A percentile compares a stretch with the other conserved stretches of the same genome.
These are phyloP conservation scores for Centaurea solstitialis DNA, from an alignment of 129 eudicot species.

Conservation along the genomic window DNA sequence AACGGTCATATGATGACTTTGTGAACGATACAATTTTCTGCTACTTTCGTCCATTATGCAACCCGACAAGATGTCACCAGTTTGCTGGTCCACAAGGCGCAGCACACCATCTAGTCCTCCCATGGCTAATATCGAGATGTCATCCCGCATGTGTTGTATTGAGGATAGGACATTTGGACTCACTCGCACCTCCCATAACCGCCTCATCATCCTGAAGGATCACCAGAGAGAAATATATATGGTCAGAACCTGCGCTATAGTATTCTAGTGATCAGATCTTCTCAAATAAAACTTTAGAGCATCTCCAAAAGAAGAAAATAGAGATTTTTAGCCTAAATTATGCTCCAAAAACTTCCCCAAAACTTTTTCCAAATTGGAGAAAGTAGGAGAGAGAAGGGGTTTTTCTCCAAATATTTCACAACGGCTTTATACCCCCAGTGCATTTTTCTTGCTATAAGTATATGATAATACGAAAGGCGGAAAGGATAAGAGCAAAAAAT, in stretches of 20 bases:
- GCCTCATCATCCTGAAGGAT: slow-evolving; percentile 53
- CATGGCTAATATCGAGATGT: slow-evolving; percentile 51
- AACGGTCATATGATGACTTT: slow-evolving; percentile 21
- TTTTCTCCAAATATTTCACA: no score
- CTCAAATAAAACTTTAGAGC: no score
- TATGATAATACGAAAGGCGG: no score
- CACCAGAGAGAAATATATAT: neutral
- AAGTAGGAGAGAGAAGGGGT: no score
- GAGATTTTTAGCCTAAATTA: no score
- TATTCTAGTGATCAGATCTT: no score
- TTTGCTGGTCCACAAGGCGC: slow-evolving; percentile 61
- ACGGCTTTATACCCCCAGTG: no score
- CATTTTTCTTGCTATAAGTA: no score
- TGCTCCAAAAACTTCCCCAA: no score
- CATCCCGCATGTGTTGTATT: slow-evolving; percentile 63
- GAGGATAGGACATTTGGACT: slow-evolving; percentile 72
- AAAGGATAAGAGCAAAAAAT: no score
- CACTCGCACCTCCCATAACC: slow-evolving; percentile 64
- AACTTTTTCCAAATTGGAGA: no score
- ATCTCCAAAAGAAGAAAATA: no score
- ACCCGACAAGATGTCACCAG: slow-evolving; percentile 58
- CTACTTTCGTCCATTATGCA: slow-evolving; percentile 49
- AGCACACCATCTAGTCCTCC: slow-evolving; percentile 92
- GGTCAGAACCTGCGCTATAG: neutral
- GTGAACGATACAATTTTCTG: slow-evolving; percentile 22